phyloP scores from a whole-genome alignment of 2,329 filamentous ascomycete species.

The Penicillium sumatraense region DNA sequence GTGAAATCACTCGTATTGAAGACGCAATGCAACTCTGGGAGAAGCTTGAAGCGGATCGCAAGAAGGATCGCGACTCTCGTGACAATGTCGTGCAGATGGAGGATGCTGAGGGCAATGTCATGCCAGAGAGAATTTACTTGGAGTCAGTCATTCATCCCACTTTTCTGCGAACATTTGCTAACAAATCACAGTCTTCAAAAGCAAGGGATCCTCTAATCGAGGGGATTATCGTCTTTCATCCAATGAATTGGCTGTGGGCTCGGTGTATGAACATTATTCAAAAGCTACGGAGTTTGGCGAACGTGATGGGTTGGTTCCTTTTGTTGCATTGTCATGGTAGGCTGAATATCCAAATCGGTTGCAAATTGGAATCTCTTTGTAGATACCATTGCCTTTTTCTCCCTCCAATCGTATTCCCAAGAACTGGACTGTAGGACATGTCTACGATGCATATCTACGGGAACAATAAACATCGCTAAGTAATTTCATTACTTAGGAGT shows the following conservation, averaged over 20 bases:
- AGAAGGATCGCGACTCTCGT: conserved; percentile 73
- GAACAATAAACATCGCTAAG: no score
- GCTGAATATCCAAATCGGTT: background rate
- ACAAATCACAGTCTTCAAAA: conserved; percentile 68
- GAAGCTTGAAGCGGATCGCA: conserved; percentile 86
- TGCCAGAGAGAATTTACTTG: conserved; percentile 98
- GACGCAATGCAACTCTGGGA: conserved; percentile 90
- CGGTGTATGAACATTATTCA: conserved; percentile 7
- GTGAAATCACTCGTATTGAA: conserved; percentile 91
- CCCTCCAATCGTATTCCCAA: background rate
- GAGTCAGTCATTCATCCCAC: conserved; percentile 56
- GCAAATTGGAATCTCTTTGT: background rate
- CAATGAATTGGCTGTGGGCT: background rate
- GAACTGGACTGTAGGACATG: background rate
- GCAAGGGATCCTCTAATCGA: conserved; percentile 74
- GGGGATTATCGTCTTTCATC: background rate
- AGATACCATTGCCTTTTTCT: background rate
- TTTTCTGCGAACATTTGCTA: conserved; percentile 20
- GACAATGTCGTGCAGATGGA: conserved; percentile 97
- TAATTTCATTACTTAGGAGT: no score
- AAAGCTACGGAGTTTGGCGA: conserved; percentile 22
- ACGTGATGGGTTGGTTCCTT: conserved; percentile 5
- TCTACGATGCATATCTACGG: no score
- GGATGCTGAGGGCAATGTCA: conserved; percentile 94
- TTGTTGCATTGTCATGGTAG: background rate